A percentile compares a stretch with the other conserved stretches of the same genome.
These are phyloP conservation scores for Infundibulicybe gibba DNA, from an alignment of 768 basidiomycete genomes.

Conservation along the genomic window DNA sequence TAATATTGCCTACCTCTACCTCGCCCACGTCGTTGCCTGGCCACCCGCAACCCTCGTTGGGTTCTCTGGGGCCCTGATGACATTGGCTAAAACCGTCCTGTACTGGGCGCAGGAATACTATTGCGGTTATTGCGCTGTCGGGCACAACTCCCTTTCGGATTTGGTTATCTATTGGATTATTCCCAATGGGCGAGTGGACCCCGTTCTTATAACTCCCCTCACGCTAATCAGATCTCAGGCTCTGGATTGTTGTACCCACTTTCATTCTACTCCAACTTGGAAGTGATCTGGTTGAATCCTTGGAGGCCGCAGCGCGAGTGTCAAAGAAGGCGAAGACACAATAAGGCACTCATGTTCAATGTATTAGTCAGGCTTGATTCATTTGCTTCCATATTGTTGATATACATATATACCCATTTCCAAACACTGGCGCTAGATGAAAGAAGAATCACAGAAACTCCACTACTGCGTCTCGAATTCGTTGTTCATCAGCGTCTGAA, in stretches of 20 bases:
- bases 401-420: too few relatives aligned
- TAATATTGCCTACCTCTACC: constrained; percentile 74
- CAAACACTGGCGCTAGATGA: too few relatives aligned
- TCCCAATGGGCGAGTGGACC: constrained; percentile 66
- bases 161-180: constrained; percentile 65
- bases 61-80: constrained; percentile 71
- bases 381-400: too few relatives aligned
- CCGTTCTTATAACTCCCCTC: not conserved
- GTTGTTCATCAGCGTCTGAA: constrained; percentile 6
- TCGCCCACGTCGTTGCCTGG: constrained; percentile 57
- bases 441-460: not conserved
- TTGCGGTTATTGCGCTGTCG: constrained; percentile 67
- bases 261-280: constrained; percentile 59
- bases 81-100: constrained; percentile 80
- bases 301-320: constrained; percentile 24
- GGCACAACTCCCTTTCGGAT: constrained; percentile 60
- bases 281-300: constrained; percentile 50
- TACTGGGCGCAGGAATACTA: constrained; percentile 81
- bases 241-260: constrained; percentile 76
- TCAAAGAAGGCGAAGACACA: constrained; percentile 13
- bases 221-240: constrained; percentile 27
- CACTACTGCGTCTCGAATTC: constrained; percentile 1
- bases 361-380: too few relatives aligned
- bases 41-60: constrained; percentile 73
- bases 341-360: too few relatives aligned